Conservation (phyloP, 768 basidiomycete genomes). For the Hydnomerulius pinastri region DNA sequence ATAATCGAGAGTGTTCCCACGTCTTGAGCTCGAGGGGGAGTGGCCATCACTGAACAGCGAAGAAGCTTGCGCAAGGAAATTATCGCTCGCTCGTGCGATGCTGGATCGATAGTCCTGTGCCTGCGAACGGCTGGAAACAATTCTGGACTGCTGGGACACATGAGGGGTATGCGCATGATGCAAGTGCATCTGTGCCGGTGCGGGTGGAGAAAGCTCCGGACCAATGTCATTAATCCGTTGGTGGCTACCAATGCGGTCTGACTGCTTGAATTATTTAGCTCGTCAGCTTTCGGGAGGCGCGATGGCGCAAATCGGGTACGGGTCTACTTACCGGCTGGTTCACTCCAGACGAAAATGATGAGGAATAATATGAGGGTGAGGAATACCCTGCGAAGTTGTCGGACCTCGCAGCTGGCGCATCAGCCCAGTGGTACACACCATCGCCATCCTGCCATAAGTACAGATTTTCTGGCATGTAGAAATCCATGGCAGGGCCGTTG, state of each 20-base stretch:
- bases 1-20: slow-evolving; percentile 18
- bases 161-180: slow-evolving; percentile 20
- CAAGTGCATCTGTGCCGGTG: slow-evolving; percentile 10
- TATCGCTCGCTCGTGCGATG: slow-evolving; percentile 35
- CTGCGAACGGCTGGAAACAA: slow-evolving; percentile 19
- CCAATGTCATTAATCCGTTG: slow-evolving; percentile 19
- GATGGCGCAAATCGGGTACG: background rate
- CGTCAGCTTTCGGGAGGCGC: no score
- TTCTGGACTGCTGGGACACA: slow-evolving; percentile 25
- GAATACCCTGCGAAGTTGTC: slow-evolving; percentile 24
- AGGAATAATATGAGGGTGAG: slow-evolving; percentile 12
- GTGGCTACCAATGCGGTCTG: slow-evolving; percentile 17
- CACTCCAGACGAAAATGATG: slow-evolving; percentile 17
- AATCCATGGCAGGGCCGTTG: slow-evolving; percentile 18
- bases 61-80: slow-evolving; percentile 33
- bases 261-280: slow-evolving; percentile 15
- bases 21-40: slow-evolving; percentile 20
- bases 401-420: slow-evolving; percentile 26
- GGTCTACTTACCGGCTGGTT: slow-evolving; percentile 20
- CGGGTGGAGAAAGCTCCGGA: slow-evolving; percentile 7
- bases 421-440: slow-evolving; percentile 29
- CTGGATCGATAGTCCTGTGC: slow-evolving; percentile 32
- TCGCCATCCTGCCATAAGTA: slow-evolving; percentile 29
- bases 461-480: slow-evolving; percentile 29
- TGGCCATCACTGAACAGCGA: slow-evolving; percentile 29